Evolutionary conservation across 1,284 basidiomycete genomes (phyloP).

Genomic region (Melanopsichium pennsylvanicum): DNA sequence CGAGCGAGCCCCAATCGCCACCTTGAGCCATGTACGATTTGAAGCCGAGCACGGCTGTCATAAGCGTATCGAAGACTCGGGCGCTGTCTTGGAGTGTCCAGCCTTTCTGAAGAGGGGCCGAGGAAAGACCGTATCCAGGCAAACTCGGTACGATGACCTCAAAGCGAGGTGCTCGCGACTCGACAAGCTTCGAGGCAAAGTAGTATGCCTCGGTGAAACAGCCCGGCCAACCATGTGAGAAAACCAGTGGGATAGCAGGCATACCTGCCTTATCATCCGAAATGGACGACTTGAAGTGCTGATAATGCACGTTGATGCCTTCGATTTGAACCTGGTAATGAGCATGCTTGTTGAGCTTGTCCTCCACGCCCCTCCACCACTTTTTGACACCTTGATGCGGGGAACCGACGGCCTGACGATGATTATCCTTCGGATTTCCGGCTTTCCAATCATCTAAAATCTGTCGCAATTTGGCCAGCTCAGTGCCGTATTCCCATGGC

Average conservation of each 20-base stretch:
- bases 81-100: slow-evolving; percentile 47
- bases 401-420: slow-evolving; percentile 11
- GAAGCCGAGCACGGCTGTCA: slow-evolving; percentile 49
- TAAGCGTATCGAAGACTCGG: slow-evolving; percentile 48
- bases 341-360: slow-evolving; percentile 32
- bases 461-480: slow-evolving; percentile 40
- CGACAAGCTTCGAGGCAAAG: slow-evolving; percentile 30
- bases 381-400: slow-evolving; percentile 32
- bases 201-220: slow-evolving; percentile 46
- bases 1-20: slow-evolving; percentile 53
- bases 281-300: slow-evolving; percentile 29
- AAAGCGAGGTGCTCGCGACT: slow-evolving; percentile 35
- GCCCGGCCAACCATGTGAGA: slow-evolving; percentile 57
- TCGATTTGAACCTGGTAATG: slow-evolving; percentile 50
- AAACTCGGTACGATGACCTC: slow-evolving; percentile 58
- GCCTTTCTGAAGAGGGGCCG: slow-evolving; percentile 32
- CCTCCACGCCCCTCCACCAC: slow-evolving; percentile 48
- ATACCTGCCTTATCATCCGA: slow-evolving; percentile 13
- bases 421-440: slow-evolving; percentile 26
- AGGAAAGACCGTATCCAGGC: slow-evolving; percentile 51
- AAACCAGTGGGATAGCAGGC: slow-evolving; percentile 53
- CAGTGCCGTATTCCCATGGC: slow-evolving; percentile 51
- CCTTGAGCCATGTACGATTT: slow-evolving; percentile 52
- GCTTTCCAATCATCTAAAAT: slow-evolving; percentile 42
- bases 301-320: slow-evolving; percentile 49